phyloP scores from a whole-genome alignment of 2,329 filamentous ascomycete species.

The Penicillium italicum region DNA sequence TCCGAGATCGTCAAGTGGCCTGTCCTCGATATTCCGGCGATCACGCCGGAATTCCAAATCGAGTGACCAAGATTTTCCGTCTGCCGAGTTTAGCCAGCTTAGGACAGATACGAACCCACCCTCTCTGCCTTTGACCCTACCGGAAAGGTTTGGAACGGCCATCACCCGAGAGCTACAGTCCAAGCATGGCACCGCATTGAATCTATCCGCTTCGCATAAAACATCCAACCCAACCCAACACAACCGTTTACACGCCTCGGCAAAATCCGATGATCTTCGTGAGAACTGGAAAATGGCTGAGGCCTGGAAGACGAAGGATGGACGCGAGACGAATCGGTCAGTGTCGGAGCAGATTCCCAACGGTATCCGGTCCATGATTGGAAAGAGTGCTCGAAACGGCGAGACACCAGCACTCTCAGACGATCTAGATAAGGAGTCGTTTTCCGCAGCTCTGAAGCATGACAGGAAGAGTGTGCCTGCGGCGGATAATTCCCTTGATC shows the following conservation, averaged over 20 bases:
- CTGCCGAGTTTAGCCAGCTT: conserved; percentile 3
- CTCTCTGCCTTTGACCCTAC: conserved; percentile 24
- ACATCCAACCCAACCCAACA: conserved; percentile 1
- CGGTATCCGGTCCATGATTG: not conserved
- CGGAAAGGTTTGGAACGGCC: conserved; percentile 30
- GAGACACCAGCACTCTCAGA: not conserved
- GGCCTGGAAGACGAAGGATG: conserved; percentile 16
- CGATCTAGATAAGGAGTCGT: conserved; percentile 26
- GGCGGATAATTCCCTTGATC: not conserved
- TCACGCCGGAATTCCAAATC: conserved; percentile 27
- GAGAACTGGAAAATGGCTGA: conserved; percentile 22
- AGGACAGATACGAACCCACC: conserved; percentile 14
- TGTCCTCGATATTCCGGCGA: conserved; percentile 30
- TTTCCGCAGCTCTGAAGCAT: conserved; percentile 25
- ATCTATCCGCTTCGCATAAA: conserved; percentile 11
- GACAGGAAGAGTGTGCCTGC: conserved; percentile 13
- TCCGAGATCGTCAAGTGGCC: conserved; percentile 21
- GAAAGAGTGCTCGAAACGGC: not conserved
- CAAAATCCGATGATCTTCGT: conserved; percentile 19
- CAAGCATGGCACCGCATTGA: conserved; percentile 21
- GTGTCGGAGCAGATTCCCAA: not conserved
- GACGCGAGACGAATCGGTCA: not conserved
- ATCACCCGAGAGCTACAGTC: conserved; percentile 31
- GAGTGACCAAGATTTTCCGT: conserved; percentile 11
- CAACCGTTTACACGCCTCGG: conserved; percentile 14